Conservation (phyloP, 306 rosid species). For the Abrus precatorius region DNA sequence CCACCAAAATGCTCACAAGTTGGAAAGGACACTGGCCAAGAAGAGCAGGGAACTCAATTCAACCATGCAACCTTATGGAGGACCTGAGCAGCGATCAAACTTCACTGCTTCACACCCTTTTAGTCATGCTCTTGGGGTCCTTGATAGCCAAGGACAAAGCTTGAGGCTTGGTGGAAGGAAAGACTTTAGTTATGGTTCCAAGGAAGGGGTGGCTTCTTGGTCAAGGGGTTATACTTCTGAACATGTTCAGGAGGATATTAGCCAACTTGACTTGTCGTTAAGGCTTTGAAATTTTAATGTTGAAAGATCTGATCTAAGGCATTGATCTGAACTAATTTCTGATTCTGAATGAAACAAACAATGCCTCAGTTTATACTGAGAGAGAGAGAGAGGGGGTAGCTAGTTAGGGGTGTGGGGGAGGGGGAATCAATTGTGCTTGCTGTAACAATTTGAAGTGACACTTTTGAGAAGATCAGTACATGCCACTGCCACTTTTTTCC, state of each 20-base stretch:
- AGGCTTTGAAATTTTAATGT: slow-evolving; percentile 64
- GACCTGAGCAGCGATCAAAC: slow-evolving; percentile 25
- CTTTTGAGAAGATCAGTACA: slow-evolving; percentile 38
- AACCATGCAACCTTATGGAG: slow-evolving; percentile 44
- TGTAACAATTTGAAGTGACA: slow-evolving; percentile 46
- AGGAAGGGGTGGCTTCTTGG: slow-evolving; percentile 57
- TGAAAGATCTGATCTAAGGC: neutral
- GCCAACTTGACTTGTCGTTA: slow-evolving; percentile 83
- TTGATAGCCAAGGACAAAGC: slow-evolving; percentile 47
- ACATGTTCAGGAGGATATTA: slow-evolving; percentile 72
- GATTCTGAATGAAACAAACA: slow-evolving; percentile 14
- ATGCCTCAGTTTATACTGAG: neutral
- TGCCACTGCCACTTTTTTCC: slow-evolving; percentile 44
- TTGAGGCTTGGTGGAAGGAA: slow-evolving; percentile 48
- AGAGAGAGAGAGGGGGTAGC: neutral
- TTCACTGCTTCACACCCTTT: slow-evolving; percentile 10
- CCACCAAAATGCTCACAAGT: slow-evolving; percentile 94
- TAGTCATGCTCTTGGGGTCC: slow-evolving; percentile 29
- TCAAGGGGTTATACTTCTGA: slow-evolving; percentile 48
- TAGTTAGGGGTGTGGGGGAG: slow-evolving; percentile 7
- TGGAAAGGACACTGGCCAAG: slow-evolving; percentile 89
- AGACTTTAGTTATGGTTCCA: slow-evolving; percentile 47
- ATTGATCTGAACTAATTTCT: slow-evolving; percentile 9
- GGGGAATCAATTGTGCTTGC: neutral
- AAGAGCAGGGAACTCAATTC: slow-evolving; percentile 74